Percentiles rank a stretch among this genome's conserved stretches.
phyloP scores from a whole-genome alignment of 768 basidiomycete species.

The Grammothele lineata region DNA sequence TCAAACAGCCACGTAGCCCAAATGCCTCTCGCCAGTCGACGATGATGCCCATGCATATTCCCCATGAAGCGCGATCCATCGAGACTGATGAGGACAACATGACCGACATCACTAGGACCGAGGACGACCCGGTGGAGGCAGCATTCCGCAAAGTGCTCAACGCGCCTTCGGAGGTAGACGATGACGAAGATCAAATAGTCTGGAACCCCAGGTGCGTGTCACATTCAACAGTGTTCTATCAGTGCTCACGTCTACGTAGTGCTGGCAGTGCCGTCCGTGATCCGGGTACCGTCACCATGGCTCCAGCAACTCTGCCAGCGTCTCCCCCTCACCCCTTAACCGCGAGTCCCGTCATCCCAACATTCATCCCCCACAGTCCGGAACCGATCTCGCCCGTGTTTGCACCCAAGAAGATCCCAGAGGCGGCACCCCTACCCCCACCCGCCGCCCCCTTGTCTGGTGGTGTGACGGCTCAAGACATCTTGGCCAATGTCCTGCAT shows the following conservation, averaged over 20 bases:
- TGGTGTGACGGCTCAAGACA: slow-evolving; percentile 70
- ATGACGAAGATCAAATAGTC: slow-evolving; percentile 72
- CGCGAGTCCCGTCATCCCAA: neutral
- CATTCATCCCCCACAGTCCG: slow-evolving; percentile 3
- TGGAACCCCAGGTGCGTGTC: slow-evolving; percentile 57
- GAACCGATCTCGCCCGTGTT: slow-evolving; percentile 1
- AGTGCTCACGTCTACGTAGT: too few species aligned
- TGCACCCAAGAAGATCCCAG: slow-evolving; percentile 22
- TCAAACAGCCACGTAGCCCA: neutral
- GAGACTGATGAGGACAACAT: slow-evolving; percentile 50
- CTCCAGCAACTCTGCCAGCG: neutral
- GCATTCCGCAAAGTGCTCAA: slow-evolving; percentile 52
- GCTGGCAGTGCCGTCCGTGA: slow-evolving; percentile 14
- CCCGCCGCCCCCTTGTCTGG: too few species aligned
- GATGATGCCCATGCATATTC: slow-evolving; percentile 14
- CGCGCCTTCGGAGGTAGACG: slow-evolving; percentile 35
- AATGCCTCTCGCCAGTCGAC: slow-evolving; percentile 12
- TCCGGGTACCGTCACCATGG: neutral
- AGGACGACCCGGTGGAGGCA: slow-evolving; percentile 77
- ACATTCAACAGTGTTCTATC: neutral
- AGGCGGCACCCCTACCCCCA: slow-evolving; percentile 15
- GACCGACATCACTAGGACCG: slow-evolving; percentile 67
- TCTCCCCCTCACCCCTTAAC: slow-evolving; percentile 4
- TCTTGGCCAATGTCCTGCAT: slow-evolving; percentile 53
- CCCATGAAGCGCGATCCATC: slow-evolving; percentile 19